A percentile compares a stretch with the other conserved stretches of the same genome.
Evolutionary conservation across 805 yeast genomes (phyloP).

Genomic region (Sugiyamaella mastotermitis): DNA sequence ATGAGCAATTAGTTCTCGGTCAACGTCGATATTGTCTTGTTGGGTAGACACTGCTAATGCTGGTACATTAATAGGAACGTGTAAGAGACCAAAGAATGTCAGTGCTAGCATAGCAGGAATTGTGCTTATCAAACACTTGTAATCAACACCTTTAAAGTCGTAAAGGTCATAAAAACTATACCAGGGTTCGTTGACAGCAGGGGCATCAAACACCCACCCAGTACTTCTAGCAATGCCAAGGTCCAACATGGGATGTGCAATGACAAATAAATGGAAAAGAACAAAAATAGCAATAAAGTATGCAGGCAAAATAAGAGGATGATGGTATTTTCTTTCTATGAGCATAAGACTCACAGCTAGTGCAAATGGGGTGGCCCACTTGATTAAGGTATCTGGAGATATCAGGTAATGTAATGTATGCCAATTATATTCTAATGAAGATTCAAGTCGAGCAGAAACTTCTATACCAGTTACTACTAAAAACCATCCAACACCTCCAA

Average conservation of each 20-base stretch:
- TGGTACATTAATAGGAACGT: constrained; percentile 97
- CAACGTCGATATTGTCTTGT: constrained; percentile 76
- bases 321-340: constrained; percentile 56
- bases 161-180: constrained; percentile 73
- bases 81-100: constrained; percentile 91
- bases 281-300: constrained; percentile 69
- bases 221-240: constrained; percentile 53
- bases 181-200: constrained; percentile 72
- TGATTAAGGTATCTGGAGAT: constrained; percentile 42
- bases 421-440: constrained; percentile 61
- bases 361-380: constrained; percentile 66
- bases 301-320: constrained; percentile 73
- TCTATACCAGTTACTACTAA: constrained; percentile 85
- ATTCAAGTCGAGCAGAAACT: constrained; percentile 77
- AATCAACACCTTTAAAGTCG: constrained; percentile 64
- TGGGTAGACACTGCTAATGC: constrained; percentile 89
- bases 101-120: constrained; percentile 92
- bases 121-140: constrained; percentile 61
- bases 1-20: constrained; percentile 89
- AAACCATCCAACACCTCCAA: constrained; percentile 97
- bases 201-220: constrained; percentile 83
- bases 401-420: constrained; percentile 28
- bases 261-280: constrained; percentile 62
- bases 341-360: constrained; percentile 56
- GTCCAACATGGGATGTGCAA: constrained; percentile 58